phyloP scores from a whole-genome alignment of 352 stramenopile genomes.

The Saprolegnia diclina region DNA sequence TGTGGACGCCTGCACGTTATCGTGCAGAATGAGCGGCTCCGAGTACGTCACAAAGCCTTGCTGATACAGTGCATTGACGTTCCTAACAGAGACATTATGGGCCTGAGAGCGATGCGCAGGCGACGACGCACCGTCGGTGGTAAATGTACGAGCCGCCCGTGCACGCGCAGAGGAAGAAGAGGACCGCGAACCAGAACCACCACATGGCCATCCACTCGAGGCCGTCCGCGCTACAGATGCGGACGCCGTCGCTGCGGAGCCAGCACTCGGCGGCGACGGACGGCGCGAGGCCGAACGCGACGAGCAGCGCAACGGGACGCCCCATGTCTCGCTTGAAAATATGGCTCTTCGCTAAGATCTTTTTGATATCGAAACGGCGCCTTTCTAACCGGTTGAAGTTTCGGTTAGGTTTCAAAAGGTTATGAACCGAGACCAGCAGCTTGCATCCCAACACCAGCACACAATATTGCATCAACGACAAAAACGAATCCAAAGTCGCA shows the following conservation, averaged over 20 bases:
- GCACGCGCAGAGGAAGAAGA: constrained; percentile 35
- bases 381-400: no score
- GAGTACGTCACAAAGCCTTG: constrained; percentile 29
- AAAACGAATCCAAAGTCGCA: no score
- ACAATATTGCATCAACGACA: no score
- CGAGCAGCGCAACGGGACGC: no score
- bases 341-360: no score
- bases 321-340: no score
- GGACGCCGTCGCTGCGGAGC: constrained; percentile 43
- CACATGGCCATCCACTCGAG: constrained; percentile 42
- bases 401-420: no score
- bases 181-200: constrained; percentile 65
- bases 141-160: constrained; percentile 27
- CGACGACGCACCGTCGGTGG: constrained; percentile 21
- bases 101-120: not conserved
- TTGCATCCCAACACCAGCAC: no score
- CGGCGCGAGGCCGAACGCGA: not conserved
- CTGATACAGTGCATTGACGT: constrained; percentile 25
- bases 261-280: constrained; percentile 46
- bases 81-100: not conserved
- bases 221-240: constrained; percentile 51
- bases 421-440: no score
- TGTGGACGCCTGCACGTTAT: not conserved
- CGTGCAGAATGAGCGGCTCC: constrained; percentile 24
- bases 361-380: no score